A percentile compares a stretch with the other conserved stretches of the same genome.
Evolutionary conservation across 2,329 filamentous ascomycete species (phyloP).

Genomic region (Epichloe bromicola): DNA sequence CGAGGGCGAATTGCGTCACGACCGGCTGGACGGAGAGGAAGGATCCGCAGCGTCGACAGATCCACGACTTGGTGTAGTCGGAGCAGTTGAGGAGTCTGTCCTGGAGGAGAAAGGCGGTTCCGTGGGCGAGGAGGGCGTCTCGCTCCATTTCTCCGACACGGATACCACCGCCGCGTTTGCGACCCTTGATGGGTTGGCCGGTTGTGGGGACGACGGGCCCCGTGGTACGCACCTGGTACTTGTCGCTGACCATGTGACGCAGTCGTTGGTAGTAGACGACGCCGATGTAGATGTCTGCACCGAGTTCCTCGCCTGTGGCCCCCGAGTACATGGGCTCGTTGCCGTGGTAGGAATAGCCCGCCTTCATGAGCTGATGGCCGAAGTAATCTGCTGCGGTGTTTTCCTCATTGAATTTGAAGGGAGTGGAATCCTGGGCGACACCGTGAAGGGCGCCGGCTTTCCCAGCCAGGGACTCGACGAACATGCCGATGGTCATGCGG

Average conservation of each 20-base stretch:
- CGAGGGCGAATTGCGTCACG: conserved; percentile 47
- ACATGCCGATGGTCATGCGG: conserved; percentile 99
- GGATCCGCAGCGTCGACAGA: conserved; percentile 78
- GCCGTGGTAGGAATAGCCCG: conserved; percentile 94
- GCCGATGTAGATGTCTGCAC: conserved; percentile 90
- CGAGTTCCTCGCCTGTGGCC: conserved; percentile 87
- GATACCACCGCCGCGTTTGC: conserved; percentile 94
- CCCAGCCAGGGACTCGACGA: conserved; percentile 90
- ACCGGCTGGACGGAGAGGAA: conserved; percentile 82
- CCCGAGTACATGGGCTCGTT: conserved; percentile 99
- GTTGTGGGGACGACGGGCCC: conserved; percentile 83
- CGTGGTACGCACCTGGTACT: conserved; percentile 94
- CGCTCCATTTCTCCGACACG: conserved; percentile 99
- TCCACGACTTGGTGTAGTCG: conserved; percentile 79
- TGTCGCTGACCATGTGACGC: conserved; percentile 99
- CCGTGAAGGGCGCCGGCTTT: conserved; percentile 92
- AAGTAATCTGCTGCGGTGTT: conserved; percentile 91
- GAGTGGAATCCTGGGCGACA: conserved; percentile 88
- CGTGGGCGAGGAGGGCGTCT: conserved; percentile 87
- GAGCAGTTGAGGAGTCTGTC: conserved; percentile 95
- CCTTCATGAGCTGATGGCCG: conserved; percentile 85
- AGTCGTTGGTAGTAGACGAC: conserved; percentile 97
- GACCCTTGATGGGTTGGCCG: conserved; percentile 91
- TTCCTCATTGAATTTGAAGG: conserved; percentile 87
- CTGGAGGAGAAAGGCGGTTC: conserved; percentile 86